Evolutionary conservation across 1,139 yeast genomes (phyloP).

Genomic region (Lodderomyces oxycetoniae): DNA sequence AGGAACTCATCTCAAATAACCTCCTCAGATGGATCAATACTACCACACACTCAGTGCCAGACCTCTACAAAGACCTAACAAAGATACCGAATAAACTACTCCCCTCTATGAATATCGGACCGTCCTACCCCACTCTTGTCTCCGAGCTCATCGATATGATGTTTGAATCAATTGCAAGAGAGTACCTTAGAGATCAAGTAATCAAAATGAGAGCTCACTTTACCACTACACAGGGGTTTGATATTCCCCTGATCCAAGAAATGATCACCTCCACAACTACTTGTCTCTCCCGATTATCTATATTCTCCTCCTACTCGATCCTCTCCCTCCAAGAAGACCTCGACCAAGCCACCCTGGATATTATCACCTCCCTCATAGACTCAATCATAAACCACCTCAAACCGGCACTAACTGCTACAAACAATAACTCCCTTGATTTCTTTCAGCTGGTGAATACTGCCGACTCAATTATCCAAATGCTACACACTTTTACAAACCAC

Average conservation of each 20-base stretch:
- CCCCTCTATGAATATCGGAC: conserved; percentile 33
- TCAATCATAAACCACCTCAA: too few relatives aligned
- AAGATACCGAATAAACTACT: conserved; percentile 23
- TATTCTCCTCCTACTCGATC: too few relatives aligned
- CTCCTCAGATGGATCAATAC: conserved; percentile 32
- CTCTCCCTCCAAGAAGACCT: too few relatives aligned
- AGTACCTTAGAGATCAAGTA: conserved; percentile 48
- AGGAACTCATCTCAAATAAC: conserved; percentile 42
- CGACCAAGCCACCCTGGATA: too few relatives aligned
- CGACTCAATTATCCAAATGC: conserved; percentile 87
- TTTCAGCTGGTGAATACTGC: conserved; percentile 90
- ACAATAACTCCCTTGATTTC: too few relatives aligned
- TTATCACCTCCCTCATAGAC: too few relatives aligned
- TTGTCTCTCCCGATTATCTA: too few relatives aligned
- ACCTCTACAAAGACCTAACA: conserved; percentile 27
- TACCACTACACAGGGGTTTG: too few relatives aligned
- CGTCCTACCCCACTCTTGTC: conserved; percentile 27
- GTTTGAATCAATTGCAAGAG: conserved; percentile 43
- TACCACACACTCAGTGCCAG: conserved; percentile 29
- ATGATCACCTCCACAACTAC: too few relatives aligned
- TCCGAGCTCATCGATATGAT: conserved; percentile 45
- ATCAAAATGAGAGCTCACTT: too few relatives aligned
- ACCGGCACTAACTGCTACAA: too few relatives aligned
- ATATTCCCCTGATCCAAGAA: too few relatives aligned
- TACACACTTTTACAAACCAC: conserved; percentile 46